phyloP scores from a whole-genome alignment of 176 grass and related monocot genomes.

The Oryza rufipogon region DNA sequence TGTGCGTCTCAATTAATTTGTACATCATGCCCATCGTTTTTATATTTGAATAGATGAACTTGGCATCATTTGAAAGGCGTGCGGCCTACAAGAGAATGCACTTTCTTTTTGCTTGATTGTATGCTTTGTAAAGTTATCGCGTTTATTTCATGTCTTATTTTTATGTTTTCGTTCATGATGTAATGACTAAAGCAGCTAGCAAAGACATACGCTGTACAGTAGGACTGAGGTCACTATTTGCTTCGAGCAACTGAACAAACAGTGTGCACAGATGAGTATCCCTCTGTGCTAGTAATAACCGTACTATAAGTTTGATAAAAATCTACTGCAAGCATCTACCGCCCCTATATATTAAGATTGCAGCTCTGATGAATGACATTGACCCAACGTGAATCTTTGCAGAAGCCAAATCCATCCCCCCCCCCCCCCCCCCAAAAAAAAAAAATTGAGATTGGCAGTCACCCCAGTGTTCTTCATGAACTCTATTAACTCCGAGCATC shows the following conservation, averaged over 20 bases:
- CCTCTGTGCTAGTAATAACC: background rate
- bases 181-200: background rate
- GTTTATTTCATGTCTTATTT: background rate
- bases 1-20: too few relatives aligned
- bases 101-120: background rate
- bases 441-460: background rate
- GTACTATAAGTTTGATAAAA: background rate
- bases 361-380: background rate
- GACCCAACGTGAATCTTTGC: background rate
- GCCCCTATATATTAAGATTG: background rate
- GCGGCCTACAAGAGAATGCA: background rate
- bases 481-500: background rate
- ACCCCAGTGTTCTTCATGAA: background rate
- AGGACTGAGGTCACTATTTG: background rate
- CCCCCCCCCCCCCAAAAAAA: too few relatives aligned
- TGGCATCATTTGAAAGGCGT: too few relatives aligned
- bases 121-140: background rate
- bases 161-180: background rate
- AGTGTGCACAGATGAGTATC: conserved; percentile 5
- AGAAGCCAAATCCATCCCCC: too few relatives aligned
- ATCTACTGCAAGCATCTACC: background rate
- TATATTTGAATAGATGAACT: too few relatives aligned
- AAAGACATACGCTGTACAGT: background rate
- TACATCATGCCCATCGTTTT: too few relatives aligned
- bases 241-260: background rate